Base-by-base conservation (phyloP, 495 filamentous ascomycete genomes). In the Podospora sp. region DNA sequence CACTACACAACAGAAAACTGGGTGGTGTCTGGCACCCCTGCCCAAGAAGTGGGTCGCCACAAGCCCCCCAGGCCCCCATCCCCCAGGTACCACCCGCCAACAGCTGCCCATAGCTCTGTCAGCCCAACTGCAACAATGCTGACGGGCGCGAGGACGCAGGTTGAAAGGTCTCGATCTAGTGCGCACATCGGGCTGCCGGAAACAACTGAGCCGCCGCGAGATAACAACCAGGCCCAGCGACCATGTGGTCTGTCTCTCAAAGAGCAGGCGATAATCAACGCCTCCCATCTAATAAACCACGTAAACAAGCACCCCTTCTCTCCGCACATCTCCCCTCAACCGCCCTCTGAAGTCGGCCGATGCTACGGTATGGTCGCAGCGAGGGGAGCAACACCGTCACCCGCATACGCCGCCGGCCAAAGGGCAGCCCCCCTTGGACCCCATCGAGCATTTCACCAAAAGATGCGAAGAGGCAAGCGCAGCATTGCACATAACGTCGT, bases 361-460 rank as follows among this genome's bases (percentile, higher is more conserved):
- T 72, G 61, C 67, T 24, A 72, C 70, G 16, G 16, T 58, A 61
- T 29, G 57, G 70, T 72, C 53, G 70, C 64, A 72, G 24, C 52
- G 52, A 63, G 63, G 61, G 63, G 62, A 71, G 55, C 51, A 57
- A 63, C 65, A 66, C 36, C 40, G 57, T 68, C 63, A 65, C 62
- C 56, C 35, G 62, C 67, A 65, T 64, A 60, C 58, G 49, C 65
- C 58, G 49, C 65, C 61, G 27, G 22, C 53, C 26, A 24, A n/a
- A 26, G 52, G 57, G 46, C 29, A 29, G 24, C 20, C 58, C 36
- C 29, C 26, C 58, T 14, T n/a, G 8, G 20, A 22, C 27, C 25
- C 36, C 46, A 25, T 52, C 40, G 25, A 55, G 33, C 63, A 52
- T 26, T 33, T 33, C 29, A n/a, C 33, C 35, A 49, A 18, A 6